phyloP scores from a whole-genome alignment of 2,329 filamentous ascomycete species.

The Colletotrichum cuscutae region DNA sequence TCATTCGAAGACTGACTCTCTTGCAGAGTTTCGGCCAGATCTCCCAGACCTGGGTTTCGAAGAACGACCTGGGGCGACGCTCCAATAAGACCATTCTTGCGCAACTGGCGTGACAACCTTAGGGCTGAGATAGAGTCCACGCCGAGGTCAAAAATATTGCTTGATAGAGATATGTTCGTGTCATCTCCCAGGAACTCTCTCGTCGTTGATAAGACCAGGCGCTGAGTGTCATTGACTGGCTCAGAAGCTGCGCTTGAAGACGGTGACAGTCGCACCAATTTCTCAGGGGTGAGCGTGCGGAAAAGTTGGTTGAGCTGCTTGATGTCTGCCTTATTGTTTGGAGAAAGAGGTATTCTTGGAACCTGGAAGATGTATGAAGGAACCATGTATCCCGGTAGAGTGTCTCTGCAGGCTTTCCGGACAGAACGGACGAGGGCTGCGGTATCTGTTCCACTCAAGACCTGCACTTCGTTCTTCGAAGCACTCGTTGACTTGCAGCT shows the following conservation, averaged over 20 bases:
- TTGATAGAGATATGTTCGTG: slow-evolving; percentile 57
- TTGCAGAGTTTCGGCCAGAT: slow-evolving; percentile 54
- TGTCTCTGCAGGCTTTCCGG: slow-evolving; percentile 68
- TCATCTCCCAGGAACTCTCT: slow-evolving; percentile 61
- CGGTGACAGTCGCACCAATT: slow-evolving; percentile 67
- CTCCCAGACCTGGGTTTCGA: slow-evolving; percentile 63
- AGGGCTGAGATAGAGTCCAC: slow-evolving; percentile 90
- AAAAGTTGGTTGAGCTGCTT: slow-evolving; percentile 78
- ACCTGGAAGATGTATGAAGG: slow-evolving; percentile 84
- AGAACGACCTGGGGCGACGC: slow-evolving; percentile 76
- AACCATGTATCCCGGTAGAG: slow-evolving; percentile 88
- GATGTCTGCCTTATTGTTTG: slow-evolving; percentile 89
- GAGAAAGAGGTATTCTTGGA: slow-evolving; percentile 78
- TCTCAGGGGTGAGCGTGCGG: slow-evolving; percentile 64
- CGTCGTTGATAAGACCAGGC: slow-evolving; percentile 64
- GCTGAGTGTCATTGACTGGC: slow-evolving; percentile 48
- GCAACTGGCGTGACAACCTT: slow-evolving; percentile 73
- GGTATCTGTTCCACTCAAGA: slow-evolving; percentile 35
- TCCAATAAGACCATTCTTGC: slow-evolving; percentile 66
- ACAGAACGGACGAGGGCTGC: slow-evolving; percentile 41
- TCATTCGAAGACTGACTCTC: slow-evolving; percentile 30
- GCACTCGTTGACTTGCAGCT: slow-evolving; percentile 44
- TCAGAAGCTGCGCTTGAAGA: slow-evolving; percentile 36
- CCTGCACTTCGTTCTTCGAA: slow-evolving; percentile 32
- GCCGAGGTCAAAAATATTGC: slow-evolving; percentile 86